A percentile compares a stretch with the other conserved stretches of the same genome.
Evolutionary conservation across 148 eudicot genomes (phyloP).

Genomic region (Rheum nobile): DNA sequence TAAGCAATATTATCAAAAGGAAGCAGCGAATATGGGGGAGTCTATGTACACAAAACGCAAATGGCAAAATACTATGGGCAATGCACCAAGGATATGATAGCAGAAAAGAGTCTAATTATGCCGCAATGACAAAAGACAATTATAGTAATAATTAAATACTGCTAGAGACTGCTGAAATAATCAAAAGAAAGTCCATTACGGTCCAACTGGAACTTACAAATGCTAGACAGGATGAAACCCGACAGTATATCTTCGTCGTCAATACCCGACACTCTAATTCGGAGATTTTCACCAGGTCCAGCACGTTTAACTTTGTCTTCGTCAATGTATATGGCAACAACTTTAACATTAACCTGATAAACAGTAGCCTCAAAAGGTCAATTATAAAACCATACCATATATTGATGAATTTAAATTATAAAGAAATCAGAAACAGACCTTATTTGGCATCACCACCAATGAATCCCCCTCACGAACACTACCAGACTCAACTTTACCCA

Average conservation of each 20-base stretch:
- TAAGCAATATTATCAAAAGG: neutral
- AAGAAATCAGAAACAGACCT: conserved; percentile 24
- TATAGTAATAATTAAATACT: neutral
- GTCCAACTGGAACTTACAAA: conserved; percentile 32
- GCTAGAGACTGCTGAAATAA: neutral
- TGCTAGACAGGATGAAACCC: conserved; percentile 63
- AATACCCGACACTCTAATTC: conserved; percentile 69
- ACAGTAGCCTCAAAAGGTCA: neutral
- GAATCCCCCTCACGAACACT: conserved; percentile 67
- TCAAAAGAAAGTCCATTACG: neutral
- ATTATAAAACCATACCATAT: neutral
- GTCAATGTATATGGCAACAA: conserved; percentile 53
- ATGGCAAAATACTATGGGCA: neutral
- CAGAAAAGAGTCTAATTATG: neutral
- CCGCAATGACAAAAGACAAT: neutral
- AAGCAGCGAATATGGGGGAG: too few species aligned
- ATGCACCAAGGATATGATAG: neutral
- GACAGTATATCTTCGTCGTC: conserved; percentile 80
- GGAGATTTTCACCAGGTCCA: conserved; percentile 84
- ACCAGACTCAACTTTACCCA: conserved; percentile 94
- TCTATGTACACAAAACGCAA: neutral
- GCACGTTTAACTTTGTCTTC: conserved; percentile 71
- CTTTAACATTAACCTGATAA: conserved; percentile 74
- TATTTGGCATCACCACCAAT: conserved; percentile 81
- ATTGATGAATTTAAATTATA: neutral